These are phyloP conservation scores for Macaranga tanarius DNA, from an alignment of 441 rosid species.

Conservation along the genomic window DNA sequence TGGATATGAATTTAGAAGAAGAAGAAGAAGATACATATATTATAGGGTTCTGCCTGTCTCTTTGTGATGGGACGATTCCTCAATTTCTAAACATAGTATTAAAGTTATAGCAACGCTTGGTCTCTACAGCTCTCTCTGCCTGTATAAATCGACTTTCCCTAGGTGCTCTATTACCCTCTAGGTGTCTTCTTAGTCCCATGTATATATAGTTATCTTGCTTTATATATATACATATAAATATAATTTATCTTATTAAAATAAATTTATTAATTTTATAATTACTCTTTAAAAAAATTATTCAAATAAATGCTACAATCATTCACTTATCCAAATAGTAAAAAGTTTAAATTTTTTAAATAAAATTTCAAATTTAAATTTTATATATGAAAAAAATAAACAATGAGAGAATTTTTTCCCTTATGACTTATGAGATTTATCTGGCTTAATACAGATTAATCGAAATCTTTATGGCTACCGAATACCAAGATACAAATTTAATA, in stretches of 20 bases:
- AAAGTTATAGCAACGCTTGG: slow-evolving; percentile 45
- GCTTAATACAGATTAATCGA: too few species aligned
- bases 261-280: not conserved
- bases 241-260: too few species aligned
- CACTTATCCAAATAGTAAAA: too few species aligned
- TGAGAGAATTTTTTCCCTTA: too few species aligned
- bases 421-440: too few species aligned
- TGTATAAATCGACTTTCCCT: slow-evolving; percentile 60
- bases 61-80: slow-evolving; percentile 64
- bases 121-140: slow-evolving; percentile 60
- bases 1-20: not conserved
- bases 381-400: too few species aligned
- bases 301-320: too few species aligned
- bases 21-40: not conserved
- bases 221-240: not conserved
- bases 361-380: too few species aligned
- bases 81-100: slow-evolving; percentile 44
- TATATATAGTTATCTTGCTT: not conserved
- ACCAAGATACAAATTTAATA: too few species aligned
- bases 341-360: too few species aligned
- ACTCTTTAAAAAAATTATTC: too few species aligned
- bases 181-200: slow-evolving; percentile 15
- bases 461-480: too few species aligned
- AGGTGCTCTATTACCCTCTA: slow-evolving; percentile 26
- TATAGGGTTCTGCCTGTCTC: slow-evolving; percentile 14